Conservation (phyloP, 2,329 filamentous ascomycete genomes). For the Neofusicoccum kwambonambiense region DNA sequence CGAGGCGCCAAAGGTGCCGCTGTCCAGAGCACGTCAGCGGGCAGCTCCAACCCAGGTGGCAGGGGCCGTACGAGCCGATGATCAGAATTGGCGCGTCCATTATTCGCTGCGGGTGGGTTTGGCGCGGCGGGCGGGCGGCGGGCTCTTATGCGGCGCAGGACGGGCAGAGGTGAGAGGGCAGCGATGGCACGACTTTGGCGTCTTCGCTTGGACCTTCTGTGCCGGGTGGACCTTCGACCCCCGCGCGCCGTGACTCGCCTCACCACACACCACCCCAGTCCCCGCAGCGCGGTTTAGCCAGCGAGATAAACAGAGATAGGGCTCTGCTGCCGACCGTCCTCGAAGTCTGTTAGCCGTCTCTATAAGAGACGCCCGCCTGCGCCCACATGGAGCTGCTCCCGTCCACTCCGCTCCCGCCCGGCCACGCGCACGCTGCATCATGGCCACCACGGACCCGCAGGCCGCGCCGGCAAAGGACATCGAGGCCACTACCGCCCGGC, state of each 20-base stretch:
- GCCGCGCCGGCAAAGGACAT: not conserved
- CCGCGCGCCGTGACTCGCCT: not conserved
- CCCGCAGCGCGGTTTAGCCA: conserved; percentile 4
- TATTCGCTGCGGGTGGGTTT: not conserved
- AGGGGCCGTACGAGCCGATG: conserved; percentile 6
- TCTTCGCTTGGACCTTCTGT: conserved; percentile 14
- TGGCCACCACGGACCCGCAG: not conserved
- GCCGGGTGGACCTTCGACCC: not conserved
- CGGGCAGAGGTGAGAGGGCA: no score
- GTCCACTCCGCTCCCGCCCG: not conserved
- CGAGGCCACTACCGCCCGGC: not conserved
- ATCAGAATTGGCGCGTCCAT: conserved; percentile 6
- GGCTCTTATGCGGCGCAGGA: conserved; percentile 11
- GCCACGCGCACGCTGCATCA: not conserved
- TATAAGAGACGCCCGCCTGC: not conserved
- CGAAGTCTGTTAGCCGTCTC: no score
- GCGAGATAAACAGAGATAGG: conserved; percentile 9
- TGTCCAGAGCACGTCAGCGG: conserved; percentile 23
- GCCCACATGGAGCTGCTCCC: not conserved
- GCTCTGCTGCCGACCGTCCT: not conserved
- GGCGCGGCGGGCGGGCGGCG: not conserved
- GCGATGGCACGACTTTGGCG: not conserved
- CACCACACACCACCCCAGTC: not conserved
- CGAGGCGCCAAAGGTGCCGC: conserved; percentile 32
- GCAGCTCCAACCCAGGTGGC: not conserved